Evolutionary conservation across 345 rosid genomes (phyloP).

Genomic region (Moricandia moricandioides): DNA sequence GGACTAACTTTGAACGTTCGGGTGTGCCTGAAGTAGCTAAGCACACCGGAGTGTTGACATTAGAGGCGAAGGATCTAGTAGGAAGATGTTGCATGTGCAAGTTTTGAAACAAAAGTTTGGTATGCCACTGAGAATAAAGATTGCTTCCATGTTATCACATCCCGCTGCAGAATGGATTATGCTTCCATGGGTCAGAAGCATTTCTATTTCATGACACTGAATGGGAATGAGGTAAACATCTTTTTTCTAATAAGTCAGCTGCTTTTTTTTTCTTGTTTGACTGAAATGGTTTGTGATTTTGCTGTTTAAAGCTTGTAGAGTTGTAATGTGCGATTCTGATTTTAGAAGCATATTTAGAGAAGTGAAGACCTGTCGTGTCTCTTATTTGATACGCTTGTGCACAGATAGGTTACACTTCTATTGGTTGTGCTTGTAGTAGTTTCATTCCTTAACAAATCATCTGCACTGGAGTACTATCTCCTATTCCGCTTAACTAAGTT

Average conservation of each 20-base stretch:
- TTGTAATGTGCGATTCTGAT: background rate
- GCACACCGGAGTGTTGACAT: background rate
- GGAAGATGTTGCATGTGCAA: background rate
- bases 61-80: background rate
- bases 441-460: background rate
- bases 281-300: slow-evolving; percentile 4
- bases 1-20: background rate
- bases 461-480: slow-evolving; percentile 1
- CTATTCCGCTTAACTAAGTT: background rate
- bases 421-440: slow-evolving; percentile 4
- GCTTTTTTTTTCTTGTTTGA: slow-evolving; percentile 7
- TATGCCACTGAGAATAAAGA: background rate
- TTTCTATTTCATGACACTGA: slow-evolving; percentile 98
- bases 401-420: background rate
- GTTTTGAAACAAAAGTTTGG: background rate
- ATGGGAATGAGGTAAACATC: slow-evolving; percentile 84
- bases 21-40: background rate
- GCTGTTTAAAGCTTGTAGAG: slow-evolving; percentile 10
- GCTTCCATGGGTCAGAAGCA: slow-evolving; percentile 90
- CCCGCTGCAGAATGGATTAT: slow-evolving; percentile 45
- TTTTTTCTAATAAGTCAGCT: background rate
- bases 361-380: background rate
- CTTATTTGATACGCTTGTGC: too few relatives aligned
- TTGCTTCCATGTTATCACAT: background rate
- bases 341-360: background rate